Evolutionary conservation across 345 rosid genomes (phyloP).

Genomic region (Brassica carinata): DNA sequence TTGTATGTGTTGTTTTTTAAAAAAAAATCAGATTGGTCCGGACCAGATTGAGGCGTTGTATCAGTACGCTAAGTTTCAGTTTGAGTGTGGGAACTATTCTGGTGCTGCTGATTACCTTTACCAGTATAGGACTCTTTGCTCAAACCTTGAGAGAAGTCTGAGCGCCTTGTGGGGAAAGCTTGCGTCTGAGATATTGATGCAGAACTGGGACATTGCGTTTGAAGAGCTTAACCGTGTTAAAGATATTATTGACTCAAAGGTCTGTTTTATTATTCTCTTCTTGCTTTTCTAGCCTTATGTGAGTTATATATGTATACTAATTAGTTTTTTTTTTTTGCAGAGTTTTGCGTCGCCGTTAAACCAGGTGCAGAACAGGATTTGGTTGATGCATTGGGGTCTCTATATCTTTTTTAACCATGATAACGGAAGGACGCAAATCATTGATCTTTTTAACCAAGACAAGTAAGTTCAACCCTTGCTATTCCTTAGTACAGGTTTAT

Average conservation of each 20-base stretch:
- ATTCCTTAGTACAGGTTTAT: background rate
- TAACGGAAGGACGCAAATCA: constrained; percentile 91
- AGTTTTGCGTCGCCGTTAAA: constrained; percentile 80
- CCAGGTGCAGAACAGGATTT: constrained; percentile 88
- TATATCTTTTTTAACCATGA: constrained; percentile 97
- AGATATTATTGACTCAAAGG: constrained; percentile 95
- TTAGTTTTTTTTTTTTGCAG: constrained; percentile 44
- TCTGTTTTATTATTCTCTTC: constrained; percentile 15
- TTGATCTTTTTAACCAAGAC: constrained; percentile 95
- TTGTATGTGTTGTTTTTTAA: background rate
- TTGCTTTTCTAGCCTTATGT: constrained; percentile 9
- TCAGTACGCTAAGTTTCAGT: constrained; percentile 97
- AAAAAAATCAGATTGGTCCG: constrained; percentile 94
- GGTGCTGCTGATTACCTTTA: constrained; percentile 98
- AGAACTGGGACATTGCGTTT: constrained; percentile 91
- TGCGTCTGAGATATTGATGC: constrained; percentile 96
- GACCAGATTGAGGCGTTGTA: constrained; percentile 95
- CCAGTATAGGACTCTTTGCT: constrained; percentile 87
- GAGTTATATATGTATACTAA: background rate
- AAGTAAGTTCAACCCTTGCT: constrained; percentile 54
- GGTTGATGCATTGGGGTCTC: constrained; percentile 99
- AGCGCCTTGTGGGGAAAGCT: constrained; percentile 98
- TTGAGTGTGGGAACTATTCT: constrained; percentile 98
- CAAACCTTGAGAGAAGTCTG: constrained; percentile 78
- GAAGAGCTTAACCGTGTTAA: constrained; percentile 94